phyloP scores from a whole-genome alignment of 2,329 filamentous ascomycete genomes.

The Scedosporium apiospermum region DNA sequence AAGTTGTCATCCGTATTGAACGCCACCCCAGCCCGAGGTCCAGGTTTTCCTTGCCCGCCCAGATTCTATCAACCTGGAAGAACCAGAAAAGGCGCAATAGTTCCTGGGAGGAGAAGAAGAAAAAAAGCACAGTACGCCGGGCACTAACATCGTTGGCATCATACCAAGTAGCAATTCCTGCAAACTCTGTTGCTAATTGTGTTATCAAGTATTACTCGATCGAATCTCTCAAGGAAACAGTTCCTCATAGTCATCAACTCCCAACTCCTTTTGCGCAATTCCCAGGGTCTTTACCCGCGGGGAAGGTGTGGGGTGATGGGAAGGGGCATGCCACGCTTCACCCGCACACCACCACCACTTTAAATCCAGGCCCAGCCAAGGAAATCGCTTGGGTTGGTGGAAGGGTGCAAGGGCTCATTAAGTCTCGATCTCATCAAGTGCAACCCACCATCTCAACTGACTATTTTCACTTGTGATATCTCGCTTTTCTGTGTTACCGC shows the following conservation, averaged over 20 bases:
- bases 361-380: not conserved
- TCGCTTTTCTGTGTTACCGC: not conserved
- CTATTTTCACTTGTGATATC: not conserved
- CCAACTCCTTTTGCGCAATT: too few species aligned
- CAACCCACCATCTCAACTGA: not conserved
- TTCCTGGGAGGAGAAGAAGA: not conserved
- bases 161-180: not conserved
- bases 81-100: not conserved
- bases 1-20: not conserved
- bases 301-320: constrained; percentile 1
- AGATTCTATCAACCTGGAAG: not conserved
- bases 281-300: not conserved
- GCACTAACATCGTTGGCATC: not conserved
- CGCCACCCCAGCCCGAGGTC: not conserved
- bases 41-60: not conserved
- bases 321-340: not conserved
- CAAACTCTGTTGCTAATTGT: not conserved
- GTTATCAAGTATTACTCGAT: constrained; percentile 7
- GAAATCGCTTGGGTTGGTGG: not conserved
- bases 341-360: not conserved
- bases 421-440: constrained; percentile 1
- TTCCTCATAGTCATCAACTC: not conserved
- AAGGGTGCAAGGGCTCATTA: not conserved
- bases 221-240: constrained; percentile 4
- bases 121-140: not conserved